These are phyloP conservation scores for Daldinia caldariorum DNA, from an alignment of 495 filamentous ascomycete genomes.

Conservation along the genomic window DNA sequence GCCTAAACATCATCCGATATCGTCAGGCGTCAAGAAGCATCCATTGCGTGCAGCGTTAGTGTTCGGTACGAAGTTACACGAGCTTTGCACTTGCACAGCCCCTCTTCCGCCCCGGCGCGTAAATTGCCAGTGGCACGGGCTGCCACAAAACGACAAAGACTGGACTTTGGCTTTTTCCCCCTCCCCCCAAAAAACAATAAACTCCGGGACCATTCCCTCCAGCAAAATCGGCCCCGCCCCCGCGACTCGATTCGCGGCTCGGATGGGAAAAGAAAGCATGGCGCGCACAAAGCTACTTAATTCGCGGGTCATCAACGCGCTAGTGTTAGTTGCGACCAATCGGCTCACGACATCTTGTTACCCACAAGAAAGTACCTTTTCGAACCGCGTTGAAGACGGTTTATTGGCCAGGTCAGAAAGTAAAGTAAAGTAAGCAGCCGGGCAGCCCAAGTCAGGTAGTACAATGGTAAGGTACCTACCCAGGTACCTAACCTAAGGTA, in stretches of 20 bases:
- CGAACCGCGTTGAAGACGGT: slow-evolving; percentile 27
- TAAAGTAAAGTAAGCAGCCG: background rate
- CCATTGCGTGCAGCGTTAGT: too few species aligned
- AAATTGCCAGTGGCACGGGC: slow-evolving; percentile 8
- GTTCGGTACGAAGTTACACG: slow-evolving; percentile 12
- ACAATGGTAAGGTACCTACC: too few species aligned
- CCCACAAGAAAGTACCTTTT: slow-evolving; percentile 27
- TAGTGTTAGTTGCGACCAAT: slow-evolving; percentile 8
- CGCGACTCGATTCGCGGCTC: slow-evolving; percentile 4
- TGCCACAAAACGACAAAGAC: background rate
- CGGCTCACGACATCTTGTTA: slow-evolving; percentile 12
- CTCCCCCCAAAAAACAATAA: background rate
- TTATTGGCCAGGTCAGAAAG: slow-evolving; percentile 20
- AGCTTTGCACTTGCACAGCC: slow-evolving; percentile 20
- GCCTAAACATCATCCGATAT: slow-evolving; percentile 15
- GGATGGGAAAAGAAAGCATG: background rate
- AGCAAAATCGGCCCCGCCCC: slow-evolving; percentile 1
- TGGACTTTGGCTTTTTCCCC: too few species aligned
- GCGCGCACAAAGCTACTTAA: background rate
- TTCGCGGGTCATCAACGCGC: slow-evolving; percentile 15
- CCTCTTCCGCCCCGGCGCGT: slow-evolving; percentile 21
- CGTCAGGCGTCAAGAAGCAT: slow-evolving; percentile 4
- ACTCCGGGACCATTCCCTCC: background rate
- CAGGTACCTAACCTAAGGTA: too few species aligned
- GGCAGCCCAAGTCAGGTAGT: too few species aligned